Evolutionary conservation across 139 green algal genomes (phyloP).

Genomic region (Deuterostichococcus epilithicus): DNA sequence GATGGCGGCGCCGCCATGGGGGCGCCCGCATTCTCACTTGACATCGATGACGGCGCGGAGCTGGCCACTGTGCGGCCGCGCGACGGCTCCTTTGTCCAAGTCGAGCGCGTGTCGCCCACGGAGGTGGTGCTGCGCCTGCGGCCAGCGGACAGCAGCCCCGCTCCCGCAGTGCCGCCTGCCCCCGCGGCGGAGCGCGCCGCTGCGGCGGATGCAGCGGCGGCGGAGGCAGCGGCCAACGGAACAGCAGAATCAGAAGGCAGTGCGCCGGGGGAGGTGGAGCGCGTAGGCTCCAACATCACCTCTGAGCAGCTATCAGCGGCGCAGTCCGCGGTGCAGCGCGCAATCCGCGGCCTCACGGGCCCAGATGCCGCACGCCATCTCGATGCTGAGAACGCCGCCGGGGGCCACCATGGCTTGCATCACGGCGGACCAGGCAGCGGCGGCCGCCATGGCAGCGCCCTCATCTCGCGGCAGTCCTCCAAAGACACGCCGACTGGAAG

Average conservation of each 20-base stretch:
- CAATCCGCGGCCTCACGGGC: not conserved
- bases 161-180: not conserved
- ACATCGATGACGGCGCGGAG: not conserved
- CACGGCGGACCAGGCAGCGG: too few species aligned
- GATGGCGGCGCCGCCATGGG: not conserved
- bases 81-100: not conserved
- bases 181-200: too few species aligned
- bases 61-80: not conserved
- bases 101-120: not conserved
- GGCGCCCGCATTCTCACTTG: not conserved
- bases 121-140: not conserved
- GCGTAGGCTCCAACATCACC: not conserved
- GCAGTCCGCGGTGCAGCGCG: not conserved
- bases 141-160: not conserved
- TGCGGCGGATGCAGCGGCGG: not conserved
- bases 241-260: not conserved
- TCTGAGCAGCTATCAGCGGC: not conserved
- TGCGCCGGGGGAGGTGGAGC: not conserved
- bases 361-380: not conserved
- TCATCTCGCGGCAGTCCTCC: not conserved
- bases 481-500: not conserved
- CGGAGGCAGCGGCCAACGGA: too few species aligned
- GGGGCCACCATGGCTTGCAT: too few species aligned
- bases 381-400: not conserved
- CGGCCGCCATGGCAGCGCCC: too few species aligned